Percentiles rank a stretch among this genome's conserved stretches.
Evolutionary conservation across 768 basidiomycete genomes (phyloP).

Genomic region (Pleurotus ostreatus): DNA sequence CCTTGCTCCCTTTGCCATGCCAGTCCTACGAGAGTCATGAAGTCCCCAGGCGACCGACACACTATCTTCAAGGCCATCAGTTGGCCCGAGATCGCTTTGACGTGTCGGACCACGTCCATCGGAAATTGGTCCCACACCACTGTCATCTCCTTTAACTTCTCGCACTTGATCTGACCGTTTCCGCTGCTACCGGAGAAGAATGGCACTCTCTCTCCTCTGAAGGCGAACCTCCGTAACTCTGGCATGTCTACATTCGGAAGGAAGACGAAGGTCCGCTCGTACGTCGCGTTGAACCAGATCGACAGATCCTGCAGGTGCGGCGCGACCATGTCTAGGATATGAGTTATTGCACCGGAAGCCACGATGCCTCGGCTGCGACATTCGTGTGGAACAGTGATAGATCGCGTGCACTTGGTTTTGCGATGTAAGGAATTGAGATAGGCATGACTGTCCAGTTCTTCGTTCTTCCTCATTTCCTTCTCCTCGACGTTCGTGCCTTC

Average conservation of each 20-base stretch:
- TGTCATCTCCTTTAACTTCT: conserved; percentile 1
- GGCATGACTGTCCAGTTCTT: background rate
- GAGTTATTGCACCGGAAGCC: background rate
- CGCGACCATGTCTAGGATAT: background rate
- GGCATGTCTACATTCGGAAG: background rate
- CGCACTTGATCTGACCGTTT: background rate
- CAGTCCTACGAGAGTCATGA: background rate
- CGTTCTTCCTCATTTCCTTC: background rate
- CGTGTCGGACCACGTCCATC: background rate
- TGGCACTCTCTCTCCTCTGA: conserved; percentile 5
- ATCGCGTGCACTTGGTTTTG: background rate
- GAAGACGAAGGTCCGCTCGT: background rate
- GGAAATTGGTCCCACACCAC: background rate
- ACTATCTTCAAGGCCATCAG: background rate
- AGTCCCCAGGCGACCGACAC: background rate
- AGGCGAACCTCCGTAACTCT: background rate
- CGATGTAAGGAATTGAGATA: background rate
- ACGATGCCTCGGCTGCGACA: background rate
- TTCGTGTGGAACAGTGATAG: background rate
- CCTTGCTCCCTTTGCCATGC: background rate
- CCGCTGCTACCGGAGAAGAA: background rate
- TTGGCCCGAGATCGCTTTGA: background rate
- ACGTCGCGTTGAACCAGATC: conserved; percentile 2
- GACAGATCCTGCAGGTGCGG: background rate
- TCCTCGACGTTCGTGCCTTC: background rate